These are phyloP conservation scores for Prunus mongolica DNA, from an alignment of 306 rosid species.

Conservation along the genomic window DNA sequence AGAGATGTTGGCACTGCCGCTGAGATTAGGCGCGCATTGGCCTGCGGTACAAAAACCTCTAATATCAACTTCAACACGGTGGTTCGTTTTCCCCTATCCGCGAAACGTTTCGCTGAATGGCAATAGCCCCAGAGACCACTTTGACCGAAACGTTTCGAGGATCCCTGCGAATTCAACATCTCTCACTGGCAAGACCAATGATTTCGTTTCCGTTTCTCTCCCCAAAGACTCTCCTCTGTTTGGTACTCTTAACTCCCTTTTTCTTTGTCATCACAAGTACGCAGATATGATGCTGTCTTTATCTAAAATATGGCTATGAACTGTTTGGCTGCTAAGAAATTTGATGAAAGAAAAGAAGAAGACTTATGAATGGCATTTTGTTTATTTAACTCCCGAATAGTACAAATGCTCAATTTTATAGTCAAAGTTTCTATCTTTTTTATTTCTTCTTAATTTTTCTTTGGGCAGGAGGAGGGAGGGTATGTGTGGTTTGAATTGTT, in stretches of 20 bases:
- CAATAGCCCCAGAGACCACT: background rate
- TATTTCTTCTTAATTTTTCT: too few relatives aligned
- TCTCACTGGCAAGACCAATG: constrained; percentile 1
- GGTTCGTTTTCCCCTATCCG: background rate
- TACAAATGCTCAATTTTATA: too few relatives aligned
- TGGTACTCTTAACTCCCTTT: constrained; percentile 28
- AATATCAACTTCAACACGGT: background rate
- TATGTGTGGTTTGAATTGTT: too few relatives aligned
- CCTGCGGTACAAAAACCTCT: background rate
- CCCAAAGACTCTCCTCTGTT: constrained; percentile 40
- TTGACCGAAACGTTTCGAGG: constrained; percentile 5
- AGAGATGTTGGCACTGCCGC: background rate
- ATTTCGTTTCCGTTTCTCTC: constrained; percentile 16
- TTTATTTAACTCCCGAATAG: too few relatives aligned
- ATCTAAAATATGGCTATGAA: background rate
- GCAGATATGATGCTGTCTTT: background rate
- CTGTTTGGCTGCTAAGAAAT: background rate
- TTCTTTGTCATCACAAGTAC: background rate
- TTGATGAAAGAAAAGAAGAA: background rate
- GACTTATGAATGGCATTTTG: background rate
- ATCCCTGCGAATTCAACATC: constrained; percentile 16
- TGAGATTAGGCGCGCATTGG: background rate
- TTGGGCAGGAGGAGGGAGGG: too few relatives aligned
- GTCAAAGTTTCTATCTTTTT: too few relatives aligned
- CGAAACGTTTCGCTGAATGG: constrained; percentile 1